These are phyloP conservation scores for Globomyces sp. DNA, from an alignment of 371 early-diverging fungal species.

Conservation along the genomic window DNA sequence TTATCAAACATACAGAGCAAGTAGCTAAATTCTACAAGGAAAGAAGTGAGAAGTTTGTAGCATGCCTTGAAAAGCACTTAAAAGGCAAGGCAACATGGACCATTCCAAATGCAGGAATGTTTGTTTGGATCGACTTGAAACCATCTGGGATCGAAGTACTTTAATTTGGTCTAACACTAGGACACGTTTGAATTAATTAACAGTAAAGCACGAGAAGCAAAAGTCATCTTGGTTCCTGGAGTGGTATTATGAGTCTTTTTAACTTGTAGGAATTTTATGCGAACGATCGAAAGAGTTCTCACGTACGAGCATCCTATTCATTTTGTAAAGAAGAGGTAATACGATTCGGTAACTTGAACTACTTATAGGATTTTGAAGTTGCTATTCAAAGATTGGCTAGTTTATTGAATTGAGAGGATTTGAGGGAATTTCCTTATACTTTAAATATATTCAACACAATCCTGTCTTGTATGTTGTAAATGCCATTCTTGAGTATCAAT, in stretches of 20 bases:
- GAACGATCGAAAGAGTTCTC: constrained; percentile 42
- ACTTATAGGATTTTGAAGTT: no score
- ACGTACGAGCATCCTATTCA: constrained; percentile 65
- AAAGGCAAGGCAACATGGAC: constrained; percentile 65
- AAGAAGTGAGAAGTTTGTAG: constrained; percentile 64
- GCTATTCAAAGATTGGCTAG: no score
- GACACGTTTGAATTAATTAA: constrained; percentile 66
- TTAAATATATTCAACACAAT: no score
- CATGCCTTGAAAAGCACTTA: constrained; percentile 55
- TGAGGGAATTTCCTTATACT: no score
- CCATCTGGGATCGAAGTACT: no score
- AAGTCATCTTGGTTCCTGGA: constrained; percentile 77
- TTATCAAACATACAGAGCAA: constrained; percentile 57
- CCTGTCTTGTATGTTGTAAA: no score
- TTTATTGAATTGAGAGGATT: no score
- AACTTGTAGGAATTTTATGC: constrained; percentile 44
- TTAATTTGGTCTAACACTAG: constrained; percentile 36
- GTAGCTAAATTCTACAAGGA: constrained; percentile 61
- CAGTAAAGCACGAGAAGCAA: constrained; percentile 66
- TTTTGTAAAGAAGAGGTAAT: constrained; percentile 62
- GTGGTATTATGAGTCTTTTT: background rate
- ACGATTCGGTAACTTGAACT: no score
- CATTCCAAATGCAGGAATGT: constrained; percentile 76
- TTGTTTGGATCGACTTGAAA: constrained; percentile 69
- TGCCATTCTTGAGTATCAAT: no score